Evolutionary conservation across 2,329 filamentous ascomycete species (phyloP).

Genomic region (Penicillium sp.): DNA sequence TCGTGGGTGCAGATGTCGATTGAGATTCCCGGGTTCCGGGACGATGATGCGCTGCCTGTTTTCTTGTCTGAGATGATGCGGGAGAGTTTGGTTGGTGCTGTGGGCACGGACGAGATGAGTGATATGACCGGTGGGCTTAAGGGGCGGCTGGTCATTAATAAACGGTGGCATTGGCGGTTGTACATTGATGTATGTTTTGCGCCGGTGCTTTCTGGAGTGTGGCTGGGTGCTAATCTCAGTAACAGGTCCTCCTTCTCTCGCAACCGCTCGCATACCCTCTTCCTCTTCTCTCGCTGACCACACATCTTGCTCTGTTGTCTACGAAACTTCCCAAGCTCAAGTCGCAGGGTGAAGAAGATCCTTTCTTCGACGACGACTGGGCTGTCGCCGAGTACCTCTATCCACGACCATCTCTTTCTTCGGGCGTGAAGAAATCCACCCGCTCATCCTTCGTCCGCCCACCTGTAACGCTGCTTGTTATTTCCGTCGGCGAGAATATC

Average conservation of each 20-base stretch:
- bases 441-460: conserved; percentile 57
- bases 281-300: conserved; percentile 87
- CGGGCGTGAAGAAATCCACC: conserved; percentile 20
- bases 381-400: conserved; percentile 79
- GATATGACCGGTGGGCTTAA: conserved; percentile 68
- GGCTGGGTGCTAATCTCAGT: conserved; percentile 35
- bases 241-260: conserved; percentile 86
- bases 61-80: conserved; percentile 86
- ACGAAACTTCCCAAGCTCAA: conserved; percentile 82
- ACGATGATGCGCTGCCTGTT: conserved; percentile 86
- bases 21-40: conserved; percentile 85
- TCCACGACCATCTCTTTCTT: conserved; percentile 46
- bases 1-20: conserved; percentile 87
- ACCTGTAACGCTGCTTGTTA: conserved; percentile 86
- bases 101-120: conserved; percentile 66
- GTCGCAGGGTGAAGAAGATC: conserved; percentile 91
- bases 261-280: conserved; percentile 90
- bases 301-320: conserved; percentile 86
- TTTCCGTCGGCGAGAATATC: conserved; percentile 81
- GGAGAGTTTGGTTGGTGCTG: conserved; percentile 73
- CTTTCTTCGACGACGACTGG: conserved; percentile 98
- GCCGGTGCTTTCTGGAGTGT: background rate
- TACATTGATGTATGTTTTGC: conserved; percentile 74
- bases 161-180: conserved; percentile 91
- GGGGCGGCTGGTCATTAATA: conserved; percentile 80